Base-by-base conservation (phyloP, 352 stramenopile species). In the Phytophthora sp. region DNA sequence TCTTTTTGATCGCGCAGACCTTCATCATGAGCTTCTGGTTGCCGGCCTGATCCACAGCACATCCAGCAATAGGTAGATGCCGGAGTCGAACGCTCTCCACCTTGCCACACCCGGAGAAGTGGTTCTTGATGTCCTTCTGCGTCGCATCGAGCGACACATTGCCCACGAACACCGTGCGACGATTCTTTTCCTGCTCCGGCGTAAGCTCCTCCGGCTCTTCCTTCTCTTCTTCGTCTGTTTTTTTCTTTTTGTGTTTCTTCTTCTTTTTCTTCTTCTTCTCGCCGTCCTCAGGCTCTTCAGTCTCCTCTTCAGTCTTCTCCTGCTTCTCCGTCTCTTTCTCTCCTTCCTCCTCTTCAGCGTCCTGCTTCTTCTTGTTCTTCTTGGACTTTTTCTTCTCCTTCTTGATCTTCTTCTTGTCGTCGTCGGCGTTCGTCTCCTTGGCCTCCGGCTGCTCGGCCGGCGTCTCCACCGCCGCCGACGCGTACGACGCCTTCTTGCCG, bases 1-100 rank as follows among this genome's bases (percentile, higher is more conserved):
- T 79, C 66, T 96, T 96, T 60, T 92, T 92, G 74, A 92, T 96
- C 4, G 86, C 85, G 53, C 85, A 96, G 31, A 97, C 89, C 58
- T 97, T 97, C 77, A 91, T 94, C 69, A 97, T 84, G 27, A 97
- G 78, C 70, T 94, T 94, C 70, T 97, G 90, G 63, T 98, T 96
- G 58, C 91, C 91, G 48, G 82, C 66, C 50, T 98, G 64, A 58
- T 85, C 86, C 21, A 97, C 79, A 11, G 85, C 84, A 49, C 81
- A 92, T 38, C 91, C 91, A 13, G 87, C 83, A 45, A 98, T 75
- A 3, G 92, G 89, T 34, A 98, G 39, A 52, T 91, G 92, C 7
- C 92, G 89, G 26, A 98, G 67, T 18, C 92, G 82, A 49, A 96
- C 85, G 23, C 58, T 82, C 53, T 97, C 89, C 13, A 98, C 85